Base-by-base conservation (phyloP, 805 yeast genomes). In the Citeromyces matritensis region DNA sequence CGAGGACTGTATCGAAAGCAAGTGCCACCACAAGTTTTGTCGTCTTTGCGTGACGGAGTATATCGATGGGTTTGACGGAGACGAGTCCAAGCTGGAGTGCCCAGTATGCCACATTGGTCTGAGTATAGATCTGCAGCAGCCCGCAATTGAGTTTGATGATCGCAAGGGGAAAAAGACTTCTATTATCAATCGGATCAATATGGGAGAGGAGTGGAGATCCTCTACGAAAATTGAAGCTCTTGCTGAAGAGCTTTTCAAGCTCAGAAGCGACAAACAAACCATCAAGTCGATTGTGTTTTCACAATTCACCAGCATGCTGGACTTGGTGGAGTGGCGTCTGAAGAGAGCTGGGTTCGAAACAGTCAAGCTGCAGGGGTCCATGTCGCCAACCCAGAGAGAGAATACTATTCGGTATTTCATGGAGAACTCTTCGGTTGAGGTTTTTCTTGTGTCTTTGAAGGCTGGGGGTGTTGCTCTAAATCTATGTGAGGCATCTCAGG, bases 391-490 rank as follows among this genome's bases (percentile, higher is more conserved):
- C 11, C 98, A 91, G 49, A 68, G 99, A 49, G 96, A 86, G 42
- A 80, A 78, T 39, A 82, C 94, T 14, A 91, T 91, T 50, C 69
- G 75, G 43, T 73, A 84, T 49, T 91, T 91, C 44, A 83, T 91
- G 95, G 86, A 81, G 31, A 88, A 82, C 37, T 80, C 95, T 0
- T 69, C 69, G 28, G 95, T 88, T 26, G 98, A 91, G 51, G 94
- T 91, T 6, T 91, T 91, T 48, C 55, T 91, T 39, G 98, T 91
- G 6, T 84, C 95, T 24, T 65, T 91, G 44, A 91, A 91, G 48
- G 99, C 99, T 0, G 99, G 99, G 42, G 99, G 99, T 57, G 98
- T 91, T 27, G 98, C 98, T 0, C 63, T 91, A 41, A 91, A 91
- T 49, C 62, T 91, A 40, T 88, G 95, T 47, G 99, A 93, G 46